phyloP scores from a whole-genome alignment of 2,329 filamentous ascomycete genomes.

The Sporothrix pseudoabietina region DNA sequence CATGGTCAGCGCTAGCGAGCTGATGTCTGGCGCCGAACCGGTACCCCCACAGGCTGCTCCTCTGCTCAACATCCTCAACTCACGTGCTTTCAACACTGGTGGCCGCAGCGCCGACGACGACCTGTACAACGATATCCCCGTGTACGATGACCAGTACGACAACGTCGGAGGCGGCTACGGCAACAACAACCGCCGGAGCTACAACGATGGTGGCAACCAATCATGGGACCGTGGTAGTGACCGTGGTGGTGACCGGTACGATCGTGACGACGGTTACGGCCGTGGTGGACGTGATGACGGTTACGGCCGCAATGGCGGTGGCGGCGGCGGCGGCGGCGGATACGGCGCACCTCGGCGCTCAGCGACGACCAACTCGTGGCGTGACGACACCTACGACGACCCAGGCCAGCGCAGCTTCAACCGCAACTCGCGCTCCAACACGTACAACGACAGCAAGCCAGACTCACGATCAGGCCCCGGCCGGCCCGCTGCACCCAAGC shows the following conservation, averaged over 20 bases:
- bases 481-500: slow-evolving; percentile 85
- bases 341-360: slow-evolving; percentile 57
- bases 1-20: slow-evolving; percentile 75
- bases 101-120: slow-evolving; percentile 51
- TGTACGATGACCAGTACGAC: slow-evolving; percentile 83
- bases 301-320: slow-evolving; percentile 43
- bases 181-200: slow-evolving; percentile 58
- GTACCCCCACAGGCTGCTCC: slow-evolving; percentile 81
- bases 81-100: slow-evolving; percentile 76
- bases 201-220: slow-evolving; percentile 48
- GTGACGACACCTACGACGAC: slow-evolving; percentile 74
- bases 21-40: slow-evolving; percentile 75
- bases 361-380: slow-evolving; percentile 60
- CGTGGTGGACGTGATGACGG: slow-evolving; percentile 48
- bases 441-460: slow-evolving; percentile 49
- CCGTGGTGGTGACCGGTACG: slow-evolving; percentile 46
- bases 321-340: slow-evolving; percentile 59
- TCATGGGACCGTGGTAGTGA: slow-evolving; percentile 42
- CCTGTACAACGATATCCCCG: slow-evolving; percentile 92
- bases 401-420: slow-evolving; percentile 38
- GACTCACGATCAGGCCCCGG: slow-evolving; percentile 61
- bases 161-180: slow-evolving; percentile 71
- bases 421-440: slow-evolving; percentile 54
- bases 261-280: slow-evolving; percentile 20
- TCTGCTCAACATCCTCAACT: slow-evolving; percentile 82